phyloP scores from a whole-genome alignment of 2,329 filamentous ascomycete species.

The Amphichorda felina region DNA sequence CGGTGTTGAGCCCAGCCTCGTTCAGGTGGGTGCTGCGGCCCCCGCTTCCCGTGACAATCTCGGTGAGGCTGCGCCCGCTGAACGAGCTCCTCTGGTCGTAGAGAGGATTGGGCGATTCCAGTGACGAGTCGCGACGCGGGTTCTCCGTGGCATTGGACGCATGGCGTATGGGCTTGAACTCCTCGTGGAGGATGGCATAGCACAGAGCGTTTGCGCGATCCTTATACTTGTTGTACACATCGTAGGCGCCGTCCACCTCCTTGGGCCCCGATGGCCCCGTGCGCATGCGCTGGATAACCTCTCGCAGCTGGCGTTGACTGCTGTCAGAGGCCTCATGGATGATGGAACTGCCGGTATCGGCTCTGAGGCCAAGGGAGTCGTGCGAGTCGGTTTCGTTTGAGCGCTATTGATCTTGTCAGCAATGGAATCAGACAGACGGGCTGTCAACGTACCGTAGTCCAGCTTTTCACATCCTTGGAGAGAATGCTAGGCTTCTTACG shows the following conservation, averaged over 20 bases:
- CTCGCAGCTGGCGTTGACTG: slow-evolving; percentile 21
- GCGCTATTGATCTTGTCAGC: slow-evolving; percentile 1
- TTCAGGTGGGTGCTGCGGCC: slow-evolving; percentile 9
- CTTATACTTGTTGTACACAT: slow-evolving; percentile 28
- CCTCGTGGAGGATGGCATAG: slow-evolving; percentile 25
- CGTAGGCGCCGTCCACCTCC: slow-evolving; percentile 30
- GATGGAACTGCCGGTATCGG: slow-evolving; percentile 12
- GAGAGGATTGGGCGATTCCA: slow-evolving; percentile 17
- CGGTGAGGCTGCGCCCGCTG: slow-evolving; percentile 20
- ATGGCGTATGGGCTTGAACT: slow-evolving; percentile 16
- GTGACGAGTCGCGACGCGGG: slow-evolving; percentile 12
- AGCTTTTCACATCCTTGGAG: slow-evolving; percentile 1
- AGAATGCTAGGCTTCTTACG: slow-evolving; percentile 1
- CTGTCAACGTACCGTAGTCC: background rate
- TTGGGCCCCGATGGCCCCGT: slow-evolving; percentile 17
- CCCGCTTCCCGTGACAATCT: slow-evolving; percentile 16
- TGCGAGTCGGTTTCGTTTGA: slow-evolving; percentile 11
- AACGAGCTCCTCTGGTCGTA: slow-evolving; percentile 24
- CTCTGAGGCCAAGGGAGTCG: slow-evolving; percentile 14
- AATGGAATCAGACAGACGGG: background rate
- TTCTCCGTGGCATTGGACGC: slow-evolving; percentile 11
- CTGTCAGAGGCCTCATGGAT: slow-evolving; percentile 16
- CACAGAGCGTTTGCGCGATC: slow-evolving; percentile 28
- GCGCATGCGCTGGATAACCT: slow-evolving; percentile 21
- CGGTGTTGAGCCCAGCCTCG: slow-evolving; percentile 22